Base-by-base conservation (phyloP, 768 basidiomycete species). In the Mycena galopus region DNA sequence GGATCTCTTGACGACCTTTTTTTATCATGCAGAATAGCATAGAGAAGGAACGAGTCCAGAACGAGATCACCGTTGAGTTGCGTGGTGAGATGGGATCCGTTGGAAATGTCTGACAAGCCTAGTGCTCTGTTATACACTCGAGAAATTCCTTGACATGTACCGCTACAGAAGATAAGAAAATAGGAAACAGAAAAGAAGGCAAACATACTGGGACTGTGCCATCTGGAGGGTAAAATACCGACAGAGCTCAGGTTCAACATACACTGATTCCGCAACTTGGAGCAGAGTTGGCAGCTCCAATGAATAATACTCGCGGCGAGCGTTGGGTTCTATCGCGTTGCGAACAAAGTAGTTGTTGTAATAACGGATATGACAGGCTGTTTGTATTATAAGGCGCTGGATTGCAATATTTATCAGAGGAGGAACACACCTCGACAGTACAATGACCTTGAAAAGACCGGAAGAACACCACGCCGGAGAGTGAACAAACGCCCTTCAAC, bases 351-450 rank as follows among this genome's bases (percentile, higher is more conserved):
- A 71, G 17, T 71, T 71, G 23, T 35, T 25, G 27, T 65, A 71
- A 21, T 71, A 71, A 8, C 69, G 69, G 4, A 50, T 71, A 25
- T 71, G 32, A 25, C 69, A 71, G 3, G 16, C 69, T 59, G 21
- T 8, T 1, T 25, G 2, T 37, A n/a, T 9, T n/a, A n/a, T n/a
- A n/a, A n/a, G n/a, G n/a, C n/a, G n/a, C n/a, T n/a, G n/a, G n/a
- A n/a, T 32, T 39, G 19, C 12, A 23, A 42, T 2, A n/a, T 16
- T 5, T 21, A n/a, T n/a, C 19, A 47, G 9, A n/a, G 11, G 9
- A n/a, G n/a, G 7, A 30, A 17, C 53, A 23, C 30, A 65, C 63
- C 0, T 1, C 57, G 56, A 7, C 69, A 71, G 37, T 71, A 71
- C 6, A 37, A 29, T 2, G 69, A 71, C 4, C 50, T 65, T 3